Percentiles rank a stretch among this genome's conserved stretches.
Conservation (phyloP, 139 green algal genomes). For the Protoeuglena noctilucae region DNA sequence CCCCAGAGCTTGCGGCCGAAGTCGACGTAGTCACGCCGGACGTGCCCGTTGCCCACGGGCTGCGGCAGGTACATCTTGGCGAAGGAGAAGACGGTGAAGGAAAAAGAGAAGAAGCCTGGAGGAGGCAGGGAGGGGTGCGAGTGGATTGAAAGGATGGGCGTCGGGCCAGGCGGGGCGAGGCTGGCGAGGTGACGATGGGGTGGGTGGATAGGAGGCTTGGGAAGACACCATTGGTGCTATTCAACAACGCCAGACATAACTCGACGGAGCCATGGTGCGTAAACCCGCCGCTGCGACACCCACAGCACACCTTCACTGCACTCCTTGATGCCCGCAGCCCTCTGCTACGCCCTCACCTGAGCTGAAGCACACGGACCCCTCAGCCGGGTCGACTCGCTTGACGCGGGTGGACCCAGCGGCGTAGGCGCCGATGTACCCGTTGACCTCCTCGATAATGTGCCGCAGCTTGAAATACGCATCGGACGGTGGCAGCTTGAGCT, state of each 20-base stretch:
- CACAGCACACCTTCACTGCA: too few relatives aligned
- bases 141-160: not conserved
- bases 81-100: slow-evolving; percentile 85
- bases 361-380: slow-evolving; percentile 82
- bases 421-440: slow-evolving; percentile 27
- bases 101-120: slow-evolving; percentile 58
- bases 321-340: too few relatives aligned
- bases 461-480: slow-evolving; percentile 96
- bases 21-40: slow-evolving; percentile 10
- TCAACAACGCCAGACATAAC: too few relatives aligned
- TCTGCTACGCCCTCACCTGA: too few relatives aligned
- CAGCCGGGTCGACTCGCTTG: slow-evolving; percentile 46
- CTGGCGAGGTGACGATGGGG: too few relatives aligned
- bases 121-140: not conserved
- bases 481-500: slow-evolving; percentile 92
- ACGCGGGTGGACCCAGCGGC: not conserved
- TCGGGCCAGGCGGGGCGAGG: not conserved
- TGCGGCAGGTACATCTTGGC: slow-evolving; percentile 62
- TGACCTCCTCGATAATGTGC: slow-evolving; percentile 94
- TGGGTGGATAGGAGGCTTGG: too few relatives aligned
- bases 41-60: slow-evolving; percentile 19
- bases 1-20: slow-evolving; percentile 77
- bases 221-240: too few relatives aligned
- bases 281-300: too few relatives aligned
- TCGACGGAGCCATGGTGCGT: too few relatives aligned